Base-by-base conservation (phyloP, 2,329 filamentous ascomycete species). In the Tricladium varicosporioides region DNA sequence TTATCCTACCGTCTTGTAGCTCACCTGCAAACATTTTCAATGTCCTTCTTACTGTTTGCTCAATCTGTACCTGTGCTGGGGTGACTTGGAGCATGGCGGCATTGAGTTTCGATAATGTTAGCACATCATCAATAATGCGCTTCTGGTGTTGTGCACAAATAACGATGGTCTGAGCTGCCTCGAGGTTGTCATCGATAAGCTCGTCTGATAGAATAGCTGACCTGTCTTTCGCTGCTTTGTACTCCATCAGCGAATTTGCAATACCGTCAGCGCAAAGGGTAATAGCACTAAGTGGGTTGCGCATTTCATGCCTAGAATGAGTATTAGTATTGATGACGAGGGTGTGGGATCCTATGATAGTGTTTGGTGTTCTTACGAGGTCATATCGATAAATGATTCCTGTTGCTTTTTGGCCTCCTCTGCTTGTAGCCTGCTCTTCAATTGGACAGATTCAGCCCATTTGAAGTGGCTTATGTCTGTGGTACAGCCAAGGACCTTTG, bases 381-480 rank as follows among this genome's bases (percentile, higher is more conserved):
- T 88, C 53, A 88, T 88, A 65, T 89, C 86, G 62, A 89, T 88
- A 66, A 88, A 89, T 59, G 87, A 87, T 63, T 85, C 82, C 63
- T 85, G 81, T 60, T 88, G 84, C 19, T 83, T 78, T 71, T 93
- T 93, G 57, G 91, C 80, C 69, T 92, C 88, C 2, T 92, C 83
- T 0, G 90, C 91, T 69, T 94, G 89, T 65, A 92, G 83, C 63
- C 89, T 85, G 58, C 89, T 85, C 46, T 86, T 80, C 64, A 82
- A 88, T 70, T 95, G 89, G 33, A 91, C 84, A 45, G 86, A 84
- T 71, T 94, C 91, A 1, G 90, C 89, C 78, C 86, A 86, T 69
- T 94, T 95, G 70, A 93, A 89, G 51, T 88, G 83, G 15, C 87
- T 91, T 61, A 94, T 94, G 66, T 95, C 89, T 0, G 89, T 92